Base-by-base conservation (phyloP, 1,284 basidiomycete species). In the Bjerkandera adusta region DNA sequence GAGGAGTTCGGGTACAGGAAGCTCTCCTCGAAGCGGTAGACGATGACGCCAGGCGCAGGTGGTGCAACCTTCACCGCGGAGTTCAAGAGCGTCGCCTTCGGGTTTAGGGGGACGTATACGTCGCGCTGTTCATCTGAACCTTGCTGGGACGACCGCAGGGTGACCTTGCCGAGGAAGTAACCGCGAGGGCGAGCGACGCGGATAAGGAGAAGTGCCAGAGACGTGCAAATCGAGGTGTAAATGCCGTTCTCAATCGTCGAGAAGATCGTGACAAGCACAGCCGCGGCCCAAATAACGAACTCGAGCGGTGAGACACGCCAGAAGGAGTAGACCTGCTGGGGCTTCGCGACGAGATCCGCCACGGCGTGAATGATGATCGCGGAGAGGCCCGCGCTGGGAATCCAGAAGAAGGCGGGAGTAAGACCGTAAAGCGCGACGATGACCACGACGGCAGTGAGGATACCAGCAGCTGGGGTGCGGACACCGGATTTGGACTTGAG, bases 351-450 rank as follows among this genome's bases (percentile, higher is more conserved):
- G 47, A 99, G 78, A 68, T 97, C 93, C 6, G 86, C 88, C 27
- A 99, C 92, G 39, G 92, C 92, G 63, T 97, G 94, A 57, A 98
- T 97, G 66, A 99, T 97, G 57, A 98, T 83, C 20, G 95, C 96
- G 5, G 91, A 86, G 7, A 99, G 80, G 20, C 76, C 81, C 2
- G 87, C 86, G 30, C 57, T 83, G 35, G 89, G 89, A 54, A 92
- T 92, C 83, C 85, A 92, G 69, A 72, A 94, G 79, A 96, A 96
- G 8, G 92, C 91, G 16, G 83, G 80, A 0, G 92, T 92, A 26
- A 98, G 77, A 29, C 93, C 96, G 66, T 98, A 98, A 24, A 99
- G 73, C 1, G 96, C 93, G 54, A 98, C 86, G 46, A 99, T 79
- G 55, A 98, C 94, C 37, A 95, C 84, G 42, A 97, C 67, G 43